These are phyloP conservation scores for Paragyromitra xinjiangensis DNA, from an alignment of 495 filamentous ascomycete genomes.

Conservation along the genomic window DNA sequence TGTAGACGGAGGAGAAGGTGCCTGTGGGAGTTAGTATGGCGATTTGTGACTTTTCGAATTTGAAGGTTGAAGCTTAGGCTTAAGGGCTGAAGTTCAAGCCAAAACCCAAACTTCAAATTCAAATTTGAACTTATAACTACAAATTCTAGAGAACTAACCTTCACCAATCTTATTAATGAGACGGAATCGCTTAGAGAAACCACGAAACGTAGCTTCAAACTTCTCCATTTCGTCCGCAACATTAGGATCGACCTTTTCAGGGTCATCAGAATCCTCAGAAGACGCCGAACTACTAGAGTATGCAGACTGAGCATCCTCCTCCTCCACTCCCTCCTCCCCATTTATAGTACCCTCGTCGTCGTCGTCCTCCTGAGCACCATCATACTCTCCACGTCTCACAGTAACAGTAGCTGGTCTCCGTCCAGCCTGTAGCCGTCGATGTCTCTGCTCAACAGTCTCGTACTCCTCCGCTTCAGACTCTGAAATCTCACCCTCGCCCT, in stretches of 20 bases:
- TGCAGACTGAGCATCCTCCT: constrained; percentile 61
- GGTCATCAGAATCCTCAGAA: constrained; percentile 65
- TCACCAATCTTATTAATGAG: constrained; percentile 97
- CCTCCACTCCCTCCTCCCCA: constrained; percentile 59
- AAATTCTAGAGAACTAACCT: constrained; percentile 64
- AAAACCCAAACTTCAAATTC: not conserved
- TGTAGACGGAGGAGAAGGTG: constrained; percentile 98
- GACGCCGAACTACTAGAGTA: constrained; percentile 62
- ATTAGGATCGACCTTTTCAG: constrained; percentile 71
- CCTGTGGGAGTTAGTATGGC: constrained; percentile 14
- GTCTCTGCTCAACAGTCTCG: constrained; percentile 39
- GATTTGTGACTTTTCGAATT: not conserved
- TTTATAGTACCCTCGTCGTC: constrained; percentile 59
- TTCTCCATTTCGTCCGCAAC: constrained; percentile 86
- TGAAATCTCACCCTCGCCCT: constrained; percentile 46
- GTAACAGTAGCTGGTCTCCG: constrained; percentile 26
- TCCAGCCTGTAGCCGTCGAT: constrained; percentile 15
- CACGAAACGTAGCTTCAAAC: constrained; percentile 80
- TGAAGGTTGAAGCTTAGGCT: not conserved
- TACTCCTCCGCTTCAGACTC: constrained; percentile 55
- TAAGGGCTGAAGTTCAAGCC: not conserved
- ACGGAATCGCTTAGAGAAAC: constrained; percentile 83
- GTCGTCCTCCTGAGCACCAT: constrained; percentile 59
- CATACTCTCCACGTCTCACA: constrained; percentile 44
- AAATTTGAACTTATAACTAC: not conserved